phyloP scores from a whole-genome alignment of 768 basidiomycete species.

The Mycena haematopus region DNA sequence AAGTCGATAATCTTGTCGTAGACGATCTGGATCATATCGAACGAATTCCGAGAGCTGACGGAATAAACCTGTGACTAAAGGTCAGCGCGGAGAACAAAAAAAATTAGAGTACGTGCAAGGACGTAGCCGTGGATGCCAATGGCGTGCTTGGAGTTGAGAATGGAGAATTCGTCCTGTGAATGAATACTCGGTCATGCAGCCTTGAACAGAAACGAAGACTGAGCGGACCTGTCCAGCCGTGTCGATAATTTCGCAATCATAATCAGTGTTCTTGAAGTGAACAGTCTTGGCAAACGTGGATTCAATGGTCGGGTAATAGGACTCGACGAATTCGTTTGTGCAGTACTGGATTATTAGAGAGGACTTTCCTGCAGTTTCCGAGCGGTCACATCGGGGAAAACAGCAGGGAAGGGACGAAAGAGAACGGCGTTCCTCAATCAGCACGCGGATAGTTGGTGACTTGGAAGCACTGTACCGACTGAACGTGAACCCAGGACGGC shows the following conservation, averaged over 20 bases:
- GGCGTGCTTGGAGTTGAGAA: slow-evolving; percentile 92
- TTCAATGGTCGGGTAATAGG: slow-evolving; percentile 98
- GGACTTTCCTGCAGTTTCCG: slow-evolving; percentile 75
- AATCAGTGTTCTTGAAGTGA: slow-evolving; percentile 87
- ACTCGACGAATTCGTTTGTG: slow-evolving; percentile 91
- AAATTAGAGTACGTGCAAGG: slow-evolving; percentile 50
- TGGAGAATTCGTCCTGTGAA: slow-evolving; percentile 90
- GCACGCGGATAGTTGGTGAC: slow-evolving; percentile 30
- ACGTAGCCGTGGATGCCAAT: slow-evolving; percentile 98
- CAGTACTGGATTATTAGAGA: slow-evolving; percentile 94
- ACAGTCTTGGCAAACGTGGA: slow-evolving; percentile 90
- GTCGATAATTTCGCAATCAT: slow-evolving; percentile 97
- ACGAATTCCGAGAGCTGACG: slow-evolving; percentile 87
- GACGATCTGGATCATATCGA: slow-evolving; percentile 94
- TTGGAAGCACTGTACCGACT: slow-evolving; percentile 65
- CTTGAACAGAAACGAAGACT: background rate
- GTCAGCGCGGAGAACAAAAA: background rate
- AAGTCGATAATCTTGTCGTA: slow-evolving; percentile 95
- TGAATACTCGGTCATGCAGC: slow-evolving; percentile 3
- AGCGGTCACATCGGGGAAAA: background rate
- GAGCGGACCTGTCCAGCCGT: slow-evolving; percentile 91
- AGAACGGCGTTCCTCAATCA: slow-evolving; percentile 17
- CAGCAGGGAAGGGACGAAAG: background rate
- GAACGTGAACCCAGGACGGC: slow-evolving; percentile 88
- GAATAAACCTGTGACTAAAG: slow-evolving; percentile 66